Evolutionary conservation across 768 basidiomycete species (phyloP), one percentile per base, ranked within the genome.

Genomic region (Suillus spraguei): DNA sequence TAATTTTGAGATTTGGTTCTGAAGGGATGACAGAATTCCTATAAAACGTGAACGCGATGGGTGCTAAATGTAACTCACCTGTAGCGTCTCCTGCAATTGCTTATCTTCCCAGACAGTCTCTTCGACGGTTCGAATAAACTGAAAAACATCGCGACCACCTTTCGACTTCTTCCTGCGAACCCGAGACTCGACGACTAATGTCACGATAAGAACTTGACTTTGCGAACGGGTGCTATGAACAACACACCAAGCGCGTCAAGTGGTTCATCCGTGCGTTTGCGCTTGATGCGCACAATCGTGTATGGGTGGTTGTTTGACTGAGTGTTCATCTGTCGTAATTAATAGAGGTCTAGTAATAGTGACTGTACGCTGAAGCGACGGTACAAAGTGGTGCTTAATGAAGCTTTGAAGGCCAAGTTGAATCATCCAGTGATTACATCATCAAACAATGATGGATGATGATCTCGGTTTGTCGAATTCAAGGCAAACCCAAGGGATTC

Each of bases 41-140:
- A 32, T 56, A 14, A 58, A 60, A 6, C 17, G 5, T 7, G 53
- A 59, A 22, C 14, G n/a, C 55, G 20, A 38, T 36, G 44, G 46
- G 42, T 38, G 6, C 17, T 52, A 22, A 28, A 10, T n/a, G 33
- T 17, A 39, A 71, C 78, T 59, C 55, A 90, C 92, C 80, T 91
- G 85, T 20, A 94, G 82, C 46, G 80, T 83, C 69, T 83, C 83
- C 67, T 85, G 82, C 59, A 77, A 73, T 64, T 77, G 73, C 53
- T 82, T 83, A 71, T 91, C 85, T 49, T 88, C 79, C 90, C 90
- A 93, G 36, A 80, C 85, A 39, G 81, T 82, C 33, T 82, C 77
- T 66, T 93, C 92, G 22, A 94, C 87, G 0, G 92, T 94, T 69
- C 88, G 87, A 0, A 90, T 90, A 74, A 91, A 92, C 71, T 92